Percentiles rank a stretch among this genome's conserved stretches.
Conservation (phyloP, 352 stramenopile genomes). For the Phytophthora megakarya region DNA sequence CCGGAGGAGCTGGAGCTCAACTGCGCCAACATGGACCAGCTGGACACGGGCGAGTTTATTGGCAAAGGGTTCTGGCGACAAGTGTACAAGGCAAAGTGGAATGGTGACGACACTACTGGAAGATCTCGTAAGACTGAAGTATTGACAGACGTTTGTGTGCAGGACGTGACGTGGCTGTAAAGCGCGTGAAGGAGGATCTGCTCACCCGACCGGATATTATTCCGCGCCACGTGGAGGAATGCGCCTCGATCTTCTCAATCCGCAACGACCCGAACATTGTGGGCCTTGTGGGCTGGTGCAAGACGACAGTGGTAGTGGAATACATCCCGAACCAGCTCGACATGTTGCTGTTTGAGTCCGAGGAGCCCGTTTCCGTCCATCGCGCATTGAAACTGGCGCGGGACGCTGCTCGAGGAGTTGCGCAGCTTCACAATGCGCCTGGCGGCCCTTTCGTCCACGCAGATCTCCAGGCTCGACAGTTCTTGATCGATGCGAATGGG, state of each 20-base stretch:
- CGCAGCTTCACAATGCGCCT: constrained; percentile 63
- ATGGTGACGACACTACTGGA: constrained; percentile 40
- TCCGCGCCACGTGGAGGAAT: constrained; percentile 73
- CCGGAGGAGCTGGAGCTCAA: constrained; percentile 69
- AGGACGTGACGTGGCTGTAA: constrained; percentile 69
- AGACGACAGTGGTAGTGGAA: constrained; percentile 76
- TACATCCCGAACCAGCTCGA: constrained; percentile 71
- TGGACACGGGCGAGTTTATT: constrained; percentile 56
- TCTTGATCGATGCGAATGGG: constrained; percentile 65
- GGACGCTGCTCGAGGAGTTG: constrained; percentile 64
- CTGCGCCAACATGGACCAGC: constrained; percentile 65
- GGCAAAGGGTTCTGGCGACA: constrained; percentile 76
- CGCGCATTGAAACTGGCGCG: constrained; percentile 52
- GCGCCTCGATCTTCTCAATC: constrained; percentile 68
- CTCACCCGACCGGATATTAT: constrained; percentile 66
- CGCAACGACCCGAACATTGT: constrained; percentile 76
- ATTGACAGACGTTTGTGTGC: neutral
- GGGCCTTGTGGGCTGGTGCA: constrained; percentile 73
- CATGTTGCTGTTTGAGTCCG: constrained; percentile 59
- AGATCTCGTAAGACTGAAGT: neutral
- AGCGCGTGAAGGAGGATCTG: constrained; percentile 68
- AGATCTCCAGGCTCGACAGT: constrained; percentile 82
- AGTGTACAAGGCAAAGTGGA: constrained; percentile 73
- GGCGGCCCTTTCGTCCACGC: constrained; percentile 79
- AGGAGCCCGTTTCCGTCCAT: constrained; percentile 47